A percentile compares a stretch with the other conserved stretches of the same genome.
phyloP scores from a whole-genome alignment of 169 alveolate species.

The Plasmodium berghei region DNA sequence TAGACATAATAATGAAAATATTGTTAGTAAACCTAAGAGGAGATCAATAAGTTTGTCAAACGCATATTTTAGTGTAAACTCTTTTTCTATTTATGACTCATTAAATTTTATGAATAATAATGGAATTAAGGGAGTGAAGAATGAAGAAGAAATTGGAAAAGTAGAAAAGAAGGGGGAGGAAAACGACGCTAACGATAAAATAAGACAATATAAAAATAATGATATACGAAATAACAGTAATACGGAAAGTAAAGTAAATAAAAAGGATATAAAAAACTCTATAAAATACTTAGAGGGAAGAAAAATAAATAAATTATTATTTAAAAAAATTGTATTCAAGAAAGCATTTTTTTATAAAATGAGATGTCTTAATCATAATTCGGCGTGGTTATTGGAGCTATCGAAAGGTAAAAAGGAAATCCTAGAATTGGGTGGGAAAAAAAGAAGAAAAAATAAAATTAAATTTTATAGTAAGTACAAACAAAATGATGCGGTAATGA shows the following conservation, averaged over 20 bases:
- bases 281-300: neutral
- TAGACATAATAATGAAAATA: neutral
- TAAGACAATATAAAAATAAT: neutral
- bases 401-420: slow-evolving; percentile 20
- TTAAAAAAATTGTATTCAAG: slow-evolving; percentile 16
- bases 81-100: slow-evolving; percentile 21
- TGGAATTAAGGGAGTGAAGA: neutral
- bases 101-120: slow-evolving; percentile 5
- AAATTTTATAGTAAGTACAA: too few species aligned
- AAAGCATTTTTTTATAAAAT: slow-evolving; percentile 39
- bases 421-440: too few species aligned
- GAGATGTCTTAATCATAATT: slow-evolving; percentile 47
- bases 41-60: slow-evolving; percentile 50
- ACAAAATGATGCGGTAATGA: too few species aligned
- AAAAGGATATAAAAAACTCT: neutral
- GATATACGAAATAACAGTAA: neutral
- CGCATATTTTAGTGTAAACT: slow-evolving; percentile 17
- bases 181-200: neutral
- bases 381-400: slow-evolving; percentile 46
- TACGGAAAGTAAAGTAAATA: neutral
- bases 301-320: neutral
- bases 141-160: neutral
- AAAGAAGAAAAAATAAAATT: too few species aligned
- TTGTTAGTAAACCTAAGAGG: slow-evolving; percentile 14
- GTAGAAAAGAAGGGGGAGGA: neutral